Evolutionary conservation across 169 alveolate genomes (phyloP).

Genomic region (Babesia bigemina): DNA sequence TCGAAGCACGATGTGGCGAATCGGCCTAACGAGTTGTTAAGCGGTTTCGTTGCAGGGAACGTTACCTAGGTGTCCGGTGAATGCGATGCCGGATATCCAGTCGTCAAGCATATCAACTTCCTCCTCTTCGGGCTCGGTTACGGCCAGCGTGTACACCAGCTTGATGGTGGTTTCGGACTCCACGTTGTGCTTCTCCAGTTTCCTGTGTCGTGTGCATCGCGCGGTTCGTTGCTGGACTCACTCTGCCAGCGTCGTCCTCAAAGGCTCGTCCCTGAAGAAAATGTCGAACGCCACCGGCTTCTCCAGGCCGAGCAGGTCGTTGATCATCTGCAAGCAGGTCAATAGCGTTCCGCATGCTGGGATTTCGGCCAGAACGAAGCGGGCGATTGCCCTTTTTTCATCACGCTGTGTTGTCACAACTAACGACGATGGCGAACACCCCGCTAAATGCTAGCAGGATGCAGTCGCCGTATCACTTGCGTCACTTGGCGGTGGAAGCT

Average conservation of each 20-base stretch:
- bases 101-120: slow-evolving; percentile 41
- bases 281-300: slow-evolving; percentile 58
- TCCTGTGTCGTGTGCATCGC: slow-evolving; percentile 17
- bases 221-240: background rate
- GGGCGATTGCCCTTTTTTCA: background rate
- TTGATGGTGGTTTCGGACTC: slow-evolving; percentile 57
- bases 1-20: slow-evolving; percentile 45
- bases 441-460: background rate
- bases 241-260: slow-evolving; percentile 63
- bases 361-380: background rate
- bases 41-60: background rate
- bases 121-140: slow-evolving; percentile 51
- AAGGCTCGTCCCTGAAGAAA: slow-evolving; percentile 41
- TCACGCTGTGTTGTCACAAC: background rate
- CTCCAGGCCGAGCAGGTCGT: slow-evolving; percentile 54
- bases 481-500: background rate
- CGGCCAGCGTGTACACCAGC: slow-evolving; percentile 44
- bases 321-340: slow-evolving; percentile 48
- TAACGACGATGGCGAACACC: background rate
- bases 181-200: slow-evolving; percentile 30
- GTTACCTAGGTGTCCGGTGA: slow-evolving; percentile 19
- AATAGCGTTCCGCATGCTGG: background rate
- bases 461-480: background rate
- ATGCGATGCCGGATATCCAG: slow-evolving; percentile 56
- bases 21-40: slow-evolving; percentile 1